Base-by-base conservation (phyloP, 495 filamentous ascomycete species). In the Penicillium parvum region DNA sequence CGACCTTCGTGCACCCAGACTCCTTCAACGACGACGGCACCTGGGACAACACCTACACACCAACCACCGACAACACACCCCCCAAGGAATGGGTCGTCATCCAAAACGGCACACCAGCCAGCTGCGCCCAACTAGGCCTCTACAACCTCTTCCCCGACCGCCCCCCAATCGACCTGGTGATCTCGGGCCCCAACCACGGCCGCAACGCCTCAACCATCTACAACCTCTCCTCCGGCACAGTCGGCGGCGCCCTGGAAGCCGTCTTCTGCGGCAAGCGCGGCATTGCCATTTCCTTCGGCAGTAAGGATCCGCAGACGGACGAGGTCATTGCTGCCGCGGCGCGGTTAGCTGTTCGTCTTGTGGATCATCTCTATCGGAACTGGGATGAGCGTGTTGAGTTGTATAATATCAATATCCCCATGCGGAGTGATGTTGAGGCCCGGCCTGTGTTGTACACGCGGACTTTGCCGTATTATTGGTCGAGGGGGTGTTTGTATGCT, bases 131-230 rank as follows among this genome's bases (percentile, higher is more conserved):
- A 70, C 86, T 96, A 45, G 94, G 87, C 9, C 73, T 92, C n/a
- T 81, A 83, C 67, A 86, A 85, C 66, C 88, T 88, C 71, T 96
- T 94, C 71, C 64, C 75, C 23, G 79, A 85, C 48, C 77, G 79
- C 18, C 82, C 78, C 4, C 77, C 77, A 8, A 70, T 96, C 41
- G 90, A 96, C 61, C 74, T 97, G 2, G 90, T 97, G 1, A 78
- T 98, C 18, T 84, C 77, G 5, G 92, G 92, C 4, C 92, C 92
- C 2, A 98, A 98, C 55, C 96, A 95, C 66, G 92, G 92, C 16
- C 73, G 90, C 37, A 98, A 98, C 64, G 87, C 87, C 11, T 96
- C 91, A 0, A 88, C 92, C 1, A 79, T 96, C 30, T 96, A 96
- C 62, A 85, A 85, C 26, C 71, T 98, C 19, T 87, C 82, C 25